A percentile compares a stretch with the other conserved stretches of the same genome.
phyloP scores from a whole-genome alignment of 2,329 filamentous ascomycete species.

The Fusarium tricinctum region DNA sequence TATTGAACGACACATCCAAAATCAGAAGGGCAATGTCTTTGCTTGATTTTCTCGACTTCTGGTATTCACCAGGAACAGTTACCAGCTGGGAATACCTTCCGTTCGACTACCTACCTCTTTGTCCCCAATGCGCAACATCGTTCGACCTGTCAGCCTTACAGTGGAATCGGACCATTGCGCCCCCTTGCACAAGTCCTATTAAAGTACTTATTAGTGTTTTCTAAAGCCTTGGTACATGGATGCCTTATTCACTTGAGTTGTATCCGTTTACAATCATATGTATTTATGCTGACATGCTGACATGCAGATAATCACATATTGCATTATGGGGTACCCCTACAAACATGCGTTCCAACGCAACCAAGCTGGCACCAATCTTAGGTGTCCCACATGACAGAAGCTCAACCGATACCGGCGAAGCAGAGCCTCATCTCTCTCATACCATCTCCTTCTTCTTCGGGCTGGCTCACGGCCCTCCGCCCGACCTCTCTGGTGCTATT shows the following conservation, averaged over 20 bases:
- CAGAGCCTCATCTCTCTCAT: constrained; percentile 14
- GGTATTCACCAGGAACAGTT: neutral
- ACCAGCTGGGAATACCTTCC: neutral
- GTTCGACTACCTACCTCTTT: neutral
- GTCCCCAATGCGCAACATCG: neutral
- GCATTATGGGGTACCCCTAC: neutral
- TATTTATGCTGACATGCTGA: neutral
- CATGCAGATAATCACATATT: constrained; percentile 1
- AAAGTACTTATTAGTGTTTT: constrained; percentile 4
- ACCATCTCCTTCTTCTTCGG: neutral
- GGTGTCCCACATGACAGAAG: neutral
- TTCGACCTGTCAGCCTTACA: neutral
- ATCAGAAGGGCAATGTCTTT: neutral
- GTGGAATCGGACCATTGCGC: neutral
- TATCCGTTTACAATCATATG: constrained; percentile 6
- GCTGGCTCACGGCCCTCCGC: neutral
- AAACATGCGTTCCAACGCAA: too few species aligned
- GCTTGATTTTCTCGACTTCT: neutral
- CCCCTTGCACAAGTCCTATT: constrained; percentile 11
- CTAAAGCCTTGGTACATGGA: neutral
- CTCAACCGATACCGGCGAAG: constrained; percentile 7
- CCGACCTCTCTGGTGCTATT: neutral
- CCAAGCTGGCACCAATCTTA: neutral
- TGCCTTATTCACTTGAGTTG: neutral
- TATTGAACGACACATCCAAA: neutral